Conservation (phyloP, 495 filamentous ascomycete genomes). For the Aspergillus nidulans region DNA sequence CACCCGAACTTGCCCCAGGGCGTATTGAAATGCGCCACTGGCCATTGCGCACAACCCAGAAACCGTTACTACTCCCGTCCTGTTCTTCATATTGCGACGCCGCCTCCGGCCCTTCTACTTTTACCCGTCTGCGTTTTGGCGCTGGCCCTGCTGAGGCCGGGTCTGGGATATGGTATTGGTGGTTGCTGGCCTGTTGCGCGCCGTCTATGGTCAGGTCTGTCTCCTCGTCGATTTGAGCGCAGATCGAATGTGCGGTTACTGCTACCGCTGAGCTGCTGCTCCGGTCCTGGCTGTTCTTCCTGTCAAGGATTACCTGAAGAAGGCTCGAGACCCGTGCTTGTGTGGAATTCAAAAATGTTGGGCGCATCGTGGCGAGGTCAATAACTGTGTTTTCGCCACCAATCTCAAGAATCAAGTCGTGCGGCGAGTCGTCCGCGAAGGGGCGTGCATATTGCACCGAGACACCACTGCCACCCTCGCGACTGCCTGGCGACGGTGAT, state of each 20-base stretch:
- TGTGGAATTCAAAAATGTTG: conserved; percentile 66
- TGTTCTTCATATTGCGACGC: background rate
- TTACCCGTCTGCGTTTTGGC: conserved; percentile 48
- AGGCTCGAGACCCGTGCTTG: conserved; percentile 66
- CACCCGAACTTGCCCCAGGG: conserved; percentile 31
- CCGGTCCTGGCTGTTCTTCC: conserved; percentile 53
- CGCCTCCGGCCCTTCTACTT: conserved; percentile 5
- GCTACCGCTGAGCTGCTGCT: background rate
- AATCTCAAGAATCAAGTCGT: conserved; percentile 78
- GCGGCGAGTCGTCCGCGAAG: conserved; percentile 66
- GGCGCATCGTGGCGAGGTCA: conserved; percentile 51
- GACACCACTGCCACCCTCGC: conserved; percentile 34
- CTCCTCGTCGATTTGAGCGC: conserved; percentile 62
- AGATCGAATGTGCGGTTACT: conserved; percentile 36
- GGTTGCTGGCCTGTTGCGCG: conserved; percentile 13
- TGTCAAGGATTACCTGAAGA: conserved; percentile 75
- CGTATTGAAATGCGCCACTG: conserved; percentile 81
- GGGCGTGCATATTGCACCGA: conserved; percentile 80
- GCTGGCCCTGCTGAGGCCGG: conserved; percentile 19
- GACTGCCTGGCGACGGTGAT: background rate
- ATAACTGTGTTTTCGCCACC: conserved; percentile 63
- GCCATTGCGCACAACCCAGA: conserved; percentile 71
- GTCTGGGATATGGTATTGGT: background rate
- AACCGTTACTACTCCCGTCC: conserved; percentile 21
- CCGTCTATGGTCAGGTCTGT: conserved; percentile 71